Evolutionary conservation across 1,139 yeast species (phyloP), one percentile per base, ranked within the genome.

Genomic region (Pichiaceae sp.): DNA sequence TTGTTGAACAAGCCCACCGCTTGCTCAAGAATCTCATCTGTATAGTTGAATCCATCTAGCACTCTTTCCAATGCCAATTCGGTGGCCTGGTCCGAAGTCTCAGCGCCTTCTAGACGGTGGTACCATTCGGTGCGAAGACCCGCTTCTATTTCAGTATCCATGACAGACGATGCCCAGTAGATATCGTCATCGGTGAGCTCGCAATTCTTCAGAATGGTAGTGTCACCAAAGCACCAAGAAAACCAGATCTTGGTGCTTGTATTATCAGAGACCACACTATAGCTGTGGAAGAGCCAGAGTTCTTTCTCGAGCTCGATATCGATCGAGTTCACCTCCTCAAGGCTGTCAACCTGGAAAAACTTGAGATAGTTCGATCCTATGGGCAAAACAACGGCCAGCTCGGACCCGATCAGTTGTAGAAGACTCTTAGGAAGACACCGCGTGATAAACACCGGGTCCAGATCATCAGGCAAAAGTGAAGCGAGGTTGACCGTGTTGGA

Each of bases 41-140:
- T 67, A 47, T 72, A 78, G 6, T 59, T 55, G 0, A 70, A 71
- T 12, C 71, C 62, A 34, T 72, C 68, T 44, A 75, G 67, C 3
- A 78, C 56, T 40, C 64, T 61, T 27, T 63, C 55, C 9, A 59
- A 38, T 47, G 68, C 73, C 44, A 58, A 66, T 25, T 63, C 66
- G n/a, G 50, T 48, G 4, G 53, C 29, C 15, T 42, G 38, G 1
- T 44, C 44, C 2, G 28, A 27, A 14, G 41, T 35, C 2, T 31
- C 14, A 4, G 40, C 23, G 4, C 33, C 31, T 17, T 44, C 39
- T 3, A 50, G 33, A 7, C 35, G 21, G 26, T 40, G 34, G 29
- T 34, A 31, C 18, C 43, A 45, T 5, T 39, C 41, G 3, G 29
- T 32, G 14, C 37, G 33, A 17, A 38, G 23, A 1, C 36, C 14